Base-by-base conservation (phyloP, 106 monocot species). In the Cymbidium sinense region DNA sequence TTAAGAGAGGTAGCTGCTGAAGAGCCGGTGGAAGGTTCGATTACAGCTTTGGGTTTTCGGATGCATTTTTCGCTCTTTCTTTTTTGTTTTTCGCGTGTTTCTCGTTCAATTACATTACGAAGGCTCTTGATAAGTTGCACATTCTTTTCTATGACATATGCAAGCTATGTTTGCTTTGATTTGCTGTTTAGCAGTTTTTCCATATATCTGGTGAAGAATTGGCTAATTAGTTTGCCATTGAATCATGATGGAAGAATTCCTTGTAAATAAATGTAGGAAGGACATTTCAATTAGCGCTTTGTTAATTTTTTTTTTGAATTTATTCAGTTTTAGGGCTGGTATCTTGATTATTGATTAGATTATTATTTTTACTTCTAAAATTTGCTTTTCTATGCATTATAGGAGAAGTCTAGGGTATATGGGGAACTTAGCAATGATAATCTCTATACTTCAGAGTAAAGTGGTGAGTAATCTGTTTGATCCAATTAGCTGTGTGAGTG, bases 1-100 rank as follows among this genome's bases (percentile, higher is more conserved):
- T 75, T 89, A 71, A 76, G 65, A 75, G 89, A 87, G 8, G 36
- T 70, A 1, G 87, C 90, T 36, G 74, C 80, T 2, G 86, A 82
- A 51, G 72, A 75, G 70, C 33, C 43, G 41, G 72, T 36, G 13
- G 51, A 27, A 83, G 87, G 85, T 85, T 51, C 37, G 37, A 39
- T 39, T 39, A 3, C 37, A 3, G 37, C 37, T 39, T 39, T 39
- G 34, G 21, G 36, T 21, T 61, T 2, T 34, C 9, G 34, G n/a
- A n/a, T n/a, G n/a, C n/a, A n/a, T n/a, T n/a, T n/a, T n/a, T n/a
- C n/a, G n/a, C n/a, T n/a, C n/a, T n/a, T n/a, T n/a, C n/a, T n/a
- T n/a, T n/a, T n/a, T 39, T 50, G 21, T 54, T 21, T 61, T 2
- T 34, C 9, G 34, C 29, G 34, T 6, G 28, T 35, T 75, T 75